Percentiles rank a stretch among this genome's conserved stretches.
Evolutionary conservation across 768 basidiomycete species (phyloP).

Genomic region (Pleurotus tuber-regium): DNA sequence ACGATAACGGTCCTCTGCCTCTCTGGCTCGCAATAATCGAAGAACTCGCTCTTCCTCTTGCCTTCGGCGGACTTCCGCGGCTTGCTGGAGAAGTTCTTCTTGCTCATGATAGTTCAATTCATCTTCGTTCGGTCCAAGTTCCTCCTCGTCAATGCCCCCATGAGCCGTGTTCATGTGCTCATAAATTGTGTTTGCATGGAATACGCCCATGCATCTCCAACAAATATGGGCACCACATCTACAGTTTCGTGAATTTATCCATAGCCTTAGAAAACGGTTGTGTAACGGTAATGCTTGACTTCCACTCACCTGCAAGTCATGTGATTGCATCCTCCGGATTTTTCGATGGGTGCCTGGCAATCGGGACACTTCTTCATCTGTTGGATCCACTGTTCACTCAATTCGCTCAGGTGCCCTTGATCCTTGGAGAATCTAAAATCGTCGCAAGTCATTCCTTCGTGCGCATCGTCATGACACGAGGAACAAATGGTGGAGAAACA

Average conservation of each 20-base stretch:
- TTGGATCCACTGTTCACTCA: conserved; percentile 37
- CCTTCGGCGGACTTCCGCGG: not conserved
- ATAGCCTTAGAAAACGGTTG: too few relatives aligned
- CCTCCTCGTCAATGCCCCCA: conserved; percentile 26
- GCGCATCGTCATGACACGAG: conserved; percentile 44
- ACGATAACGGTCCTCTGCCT: not conserved
- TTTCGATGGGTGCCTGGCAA: conserved; percentile 46
- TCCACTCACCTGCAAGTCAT: conserved; percentile 38
- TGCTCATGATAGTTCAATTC: not conserved
- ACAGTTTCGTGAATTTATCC: too few relatives aligned
- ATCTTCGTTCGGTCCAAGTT: not conserved
- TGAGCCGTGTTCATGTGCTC: conserved; percentile 35
- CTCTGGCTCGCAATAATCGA: too few relatives aligned
- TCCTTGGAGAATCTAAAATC: conserved; percentile 27
- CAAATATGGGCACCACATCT: conserved; percentile 47
- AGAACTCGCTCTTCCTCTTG: too few relatives aligned
- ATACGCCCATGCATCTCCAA: conserved; percentile 50
- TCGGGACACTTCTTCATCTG: conserved; percentile 46
- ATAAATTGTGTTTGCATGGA: conserved; percentile 24
- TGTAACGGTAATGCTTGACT: not conserved
- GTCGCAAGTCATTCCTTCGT: conserved; percentile 51
- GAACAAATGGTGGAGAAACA: conserved; percentile 30
- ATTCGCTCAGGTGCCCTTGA: conserved; percentile 32
- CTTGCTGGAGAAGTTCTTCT: not conserved
- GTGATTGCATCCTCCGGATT: conserved; percentile 54